These are phyloP conservation scores for Apiospora sp. DNA, from an alignment of 2,329 filamentous ascomycete genomes.

Conservation along the genomic window DNA sequence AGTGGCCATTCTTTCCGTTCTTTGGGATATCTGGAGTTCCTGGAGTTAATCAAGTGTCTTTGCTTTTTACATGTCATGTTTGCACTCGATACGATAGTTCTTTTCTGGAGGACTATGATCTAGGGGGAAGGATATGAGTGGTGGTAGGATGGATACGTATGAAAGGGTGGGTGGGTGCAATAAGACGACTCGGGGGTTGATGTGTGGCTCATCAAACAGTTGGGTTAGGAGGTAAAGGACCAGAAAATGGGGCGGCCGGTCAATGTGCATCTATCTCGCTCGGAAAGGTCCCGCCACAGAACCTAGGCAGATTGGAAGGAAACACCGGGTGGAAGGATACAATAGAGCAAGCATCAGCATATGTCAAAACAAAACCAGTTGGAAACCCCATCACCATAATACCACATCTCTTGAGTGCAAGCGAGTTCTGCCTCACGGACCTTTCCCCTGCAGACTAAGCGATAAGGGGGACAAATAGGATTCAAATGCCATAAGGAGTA, in stretches of 20 bases:
- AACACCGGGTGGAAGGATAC: not conserved
- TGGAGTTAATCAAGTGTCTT: not conserved
- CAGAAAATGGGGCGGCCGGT: not conserved
- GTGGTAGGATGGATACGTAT: too few relatives aligned
- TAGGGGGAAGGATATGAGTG: not conserved
- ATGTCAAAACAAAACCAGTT: not conserved
- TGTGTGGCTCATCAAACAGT: not conserved
- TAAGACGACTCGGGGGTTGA: not conserved
- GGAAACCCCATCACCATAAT: not conserved
- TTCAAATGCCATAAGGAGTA: not conserved
- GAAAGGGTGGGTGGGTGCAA: not conserved
- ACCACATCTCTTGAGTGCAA: not conserved
- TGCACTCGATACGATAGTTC: not conserved
- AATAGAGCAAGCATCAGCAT: not conserved
- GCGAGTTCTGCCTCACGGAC: not conserved
- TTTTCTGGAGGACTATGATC: not conserved
- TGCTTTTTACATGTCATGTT: not conserved
- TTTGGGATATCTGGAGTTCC: constrained; percentile 5
- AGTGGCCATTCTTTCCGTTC: not conserved
- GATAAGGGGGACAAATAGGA: not conserved
- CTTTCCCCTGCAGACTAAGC: not conserved
- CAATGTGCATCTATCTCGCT: not conserved
- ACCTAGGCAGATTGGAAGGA: not conserved
- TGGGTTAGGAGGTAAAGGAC: not conserved
- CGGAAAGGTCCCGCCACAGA: not conserved